Evolutionary conservation across 1,284 basidiomycete species (phyloP), one percentile per base, ranked within the genome.

Genomic region (Rhodofomes roseus): DNA sequence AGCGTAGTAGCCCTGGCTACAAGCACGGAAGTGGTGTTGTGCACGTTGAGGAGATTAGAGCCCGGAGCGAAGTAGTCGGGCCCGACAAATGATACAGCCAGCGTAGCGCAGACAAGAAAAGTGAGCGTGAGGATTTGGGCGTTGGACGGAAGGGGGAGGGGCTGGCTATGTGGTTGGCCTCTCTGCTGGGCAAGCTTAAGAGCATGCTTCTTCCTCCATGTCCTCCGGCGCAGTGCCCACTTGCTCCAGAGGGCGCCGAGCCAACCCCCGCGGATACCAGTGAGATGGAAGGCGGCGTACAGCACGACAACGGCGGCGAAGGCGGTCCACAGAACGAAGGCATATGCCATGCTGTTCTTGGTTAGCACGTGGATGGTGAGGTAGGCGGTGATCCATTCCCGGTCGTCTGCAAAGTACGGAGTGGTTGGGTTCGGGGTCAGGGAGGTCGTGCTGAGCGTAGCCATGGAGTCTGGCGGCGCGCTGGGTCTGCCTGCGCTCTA

Each of bases 21-120:
- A 60, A 57, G 51, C 63, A 57, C 62, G 58, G 63, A 73, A 59
- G 67, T 80, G 68, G 66, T 63, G 41, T 64, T 59, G 11, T 60
- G 44, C 18, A 69, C 55, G 29, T 64, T 68, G 75, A 82, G 86
- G 4, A 83, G 68, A 23, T 73, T 75, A 1, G 79, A 73, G 14
- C 71, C 70, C 0, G 91, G 90, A 0, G 81, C 77, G 65, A 93
- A 80, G 69, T 93, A 92, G 73, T 94, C 92, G 11, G 87, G 83
- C 12, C 92, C 92, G 18, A 86, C 74, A 59, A 90, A 77, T 14
- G 77, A 76, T 46, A 88, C 75, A 7, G 77, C 67, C 29, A 84
- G 64, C 6, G 81, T 73, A 4, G 76, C 68, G 57, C 79, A 62
- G 37, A 78, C 68, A 27, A 90, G 70, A 41, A 79, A 58, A 43